These are phyloP conservation scores for Malus sylvestris DNA, from an alignment of 306 rosid genomes.

Conservation along the genomic window DNA sequence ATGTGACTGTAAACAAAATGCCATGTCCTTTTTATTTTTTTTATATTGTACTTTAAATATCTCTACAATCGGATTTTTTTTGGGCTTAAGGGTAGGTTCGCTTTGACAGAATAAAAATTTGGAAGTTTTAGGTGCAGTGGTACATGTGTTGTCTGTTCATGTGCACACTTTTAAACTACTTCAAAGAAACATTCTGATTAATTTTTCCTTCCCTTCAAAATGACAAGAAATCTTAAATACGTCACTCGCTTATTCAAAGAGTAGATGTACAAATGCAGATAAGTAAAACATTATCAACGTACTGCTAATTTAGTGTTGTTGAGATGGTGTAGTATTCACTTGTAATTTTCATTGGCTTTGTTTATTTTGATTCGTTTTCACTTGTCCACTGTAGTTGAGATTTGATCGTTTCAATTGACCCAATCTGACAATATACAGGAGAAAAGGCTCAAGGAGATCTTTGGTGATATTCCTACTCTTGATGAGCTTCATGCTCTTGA, in stretches of 20 bases:
- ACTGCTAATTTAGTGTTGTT: background rate
- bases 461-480: conserved; percentile 74
- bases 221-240: background rate
- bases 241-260: background rate
- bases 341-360: background rate
- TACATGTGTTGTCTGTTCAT: background rate
- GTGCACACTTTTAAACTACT: background rate
- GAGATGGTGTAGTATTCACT: background rate
- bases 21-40: background rate
- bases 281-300: background rate
- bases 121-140: background rate
- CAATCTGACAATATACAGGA: conserved; percentile 47
- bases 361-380: background rate
- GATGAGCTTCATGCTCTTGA: conserved; percentile 79
- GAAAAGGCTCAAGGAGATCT: conserved; percentile 75
- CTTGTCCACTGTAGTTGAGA: background rate
- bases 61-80: background rate
- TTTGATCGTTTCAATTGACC: background rate
- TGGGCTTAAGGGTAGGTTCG: no score
- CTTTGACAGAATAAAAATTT: background rate
- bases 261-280: background rate
- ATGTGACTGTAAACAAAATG: background rate
- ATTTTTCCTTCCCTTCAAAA: background rate
- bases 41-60: background rate
- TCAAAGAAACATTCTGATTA: background rate